Base-by-base conservation (phyloP, 2,329 filamentous ascomycete genomes). In the Penicillium paneum region DNA sequence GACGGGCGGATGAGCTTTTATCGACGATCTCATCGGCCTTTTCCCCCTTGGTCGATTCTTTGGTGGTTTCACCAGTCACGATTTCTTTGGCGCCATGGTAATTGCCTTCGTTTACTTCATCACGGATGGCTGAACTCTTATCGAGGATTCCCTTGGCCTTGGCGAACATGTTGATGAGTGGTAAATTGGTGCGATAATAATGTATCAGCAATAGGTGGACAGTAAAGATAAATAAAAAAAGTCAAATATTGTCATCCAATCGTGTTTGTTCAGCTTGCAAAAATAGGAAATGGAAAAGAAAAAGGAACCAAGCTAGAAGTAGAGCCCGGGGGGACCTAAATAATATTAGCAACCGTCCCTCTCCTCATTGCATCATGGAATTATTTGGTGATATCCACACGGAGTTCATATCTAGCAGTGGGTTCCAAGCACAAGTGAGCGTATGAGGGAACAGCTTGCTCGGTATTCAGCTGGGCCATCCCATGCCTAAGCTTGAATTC, bases 361-460 rank as follows among this genome's bases (percentile, higher is more conserved):
- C 32, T 39, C 15, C 24, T 36, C 29, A 57, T 65, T 64, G 60
- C 63, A 65, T 65, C 63, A 65, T 64, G 46, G 42, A 45, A 7
- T 50, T 10, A 43, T 5, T 24, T 47, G 43, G 57, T n/a, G 12
- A 34, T 54, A 12, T 19, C 57, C 50, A 48, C 54, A 13, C 34
- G 12, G 36, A 17, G 15, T 34, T 15, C 17, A 28, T 49, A 21
- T 19, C 31, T 13, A 50, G 35, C 21, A 45, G 49, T 45, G 40
- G 40, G 29, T 29, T 32, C 28, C 38, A 41, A 26, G 29, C 8
- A 17, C 17, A 47, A 43, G 34, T 47, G 49, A 48, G 47, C 49
- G 42, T 21, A 38, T 52, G 40, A 41, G 43, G 29, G 24, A 34
- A 15, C 35, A 38, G 52, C 31, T 47, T 39, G 11, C 45, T 46